Evolutionary conservation across 345 rosid species (phyloP), one percentile per base, ranked within the genome.

Genomic region (Adansonia digitata): DNA sequence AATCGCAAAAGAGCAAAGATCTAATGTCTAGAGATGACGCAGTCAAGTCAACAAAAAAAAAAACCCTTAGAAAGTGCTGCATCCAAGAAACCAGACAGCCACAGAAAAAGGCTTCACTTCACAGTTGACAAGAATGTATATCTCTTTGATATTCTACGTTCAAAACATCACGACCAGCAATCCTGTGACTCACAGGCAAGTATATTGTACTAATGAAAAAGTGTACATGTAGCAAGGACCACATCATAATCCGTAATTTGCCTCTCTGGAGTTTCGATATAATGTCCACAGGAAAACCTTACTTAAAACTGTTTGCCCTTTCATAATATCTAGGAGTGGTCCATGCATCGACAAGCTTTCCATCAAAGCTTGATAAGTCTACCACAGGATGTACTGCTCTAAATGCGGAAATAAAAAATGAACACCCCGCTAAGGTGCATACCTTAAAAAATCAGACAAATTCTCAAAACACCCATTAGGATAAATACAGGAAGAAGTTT

Each of bases 301-400:
- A 37, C 55, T 46, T 53, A 7, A 39, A 42, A 51, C 8, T 34
- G 18, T 34, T 53, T 5, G 72, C 43, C 34, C 61, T 34, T 43
- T 2, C n/a, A 68, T 40, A 40, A 51, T 7, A 20, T 18, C 11
- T 74, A 64, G 53, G n/a, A 24, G 70, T 60, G 60, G 79, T 48
- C 84, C 81, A 76, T 35, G 75, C 60, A 55, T 72, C 59, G 1
- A 72, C 31, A 24, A 31, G 46, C 71, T 75, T 71, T 51, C 42
- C 45, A 46, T 29, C 49, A 53, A 72, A 20, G 67, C 40, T 18
- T 51, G 53, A 62, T 59, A 77, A 43, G 55, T 59, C 51, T 31
- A 61, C 55, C 39, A 60, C 27, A 69, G 39, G 45, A 78, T 53
- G 57, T 45, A 68, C 2, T 18, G 20, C 66, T 48, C 52, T 53